Evolutionary conservation across 805 yeast genomes (phyloP).

Genomic region (Cyberlindnera mississippiensis): DNA sequence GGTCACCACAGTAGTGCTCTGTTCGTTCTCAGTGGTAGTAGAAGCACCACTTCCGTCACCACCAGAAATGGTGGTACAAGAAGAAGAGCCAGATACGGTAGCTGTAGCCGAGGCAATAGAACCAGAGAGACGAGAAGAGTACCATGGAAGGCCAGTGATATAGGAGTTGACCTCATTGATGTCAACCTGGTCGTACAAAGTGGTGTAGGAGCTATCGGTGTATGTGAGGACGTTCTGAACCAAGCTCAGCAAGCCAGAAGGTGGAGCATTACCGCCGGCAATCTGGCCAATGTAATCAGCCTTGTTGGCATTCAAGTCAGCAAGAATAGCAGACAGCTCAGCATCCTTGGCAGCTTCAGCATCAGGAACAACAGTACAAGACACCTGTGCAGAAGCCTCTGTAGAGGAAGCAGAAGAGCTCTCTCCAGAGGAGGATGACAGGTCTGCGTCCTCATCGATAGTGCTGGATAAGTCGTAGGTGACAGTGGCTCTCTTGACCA

Average conservation of each 20-base stretch:
- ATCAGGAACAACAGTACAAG: neutral
- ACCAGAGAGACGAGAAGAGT: constrained; percentile 18
- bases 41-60: neutral
- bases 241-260: constrained; percentile 27
- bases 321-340: constrained; percentile 9
- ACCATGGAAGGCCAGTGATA: constrained; percentile 34
- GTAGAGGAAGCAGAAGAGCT: too few relatives aligned
- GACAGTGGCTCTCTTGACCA: too few relatives aligned
- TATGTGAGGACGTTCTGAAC: constrained; percentile 29
- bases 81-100: neutral
- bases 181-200: constrained; percentile 28
- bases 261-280: constrained; percentile 23
- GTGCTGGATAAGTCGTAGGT: too few relatives aligned
- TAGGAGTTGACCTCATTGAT: constrained; percentile 25
- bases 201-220: constrained; percentile 32
- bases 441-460: too few relatives aligned
- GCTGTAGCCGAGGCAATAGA: constrained; percentile 4
- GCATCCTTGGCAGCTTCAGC: neutral
- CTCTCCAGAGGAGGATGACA: too few relatives aligned
- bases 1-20: neutral
- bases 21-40: neutral
- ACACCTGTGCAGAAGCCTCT: neutral
- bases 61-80: constrained; percentile 2
- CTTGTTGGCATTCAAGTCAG: constrained; percentile 18
- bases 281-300: constrained; percentile 22